Evolutionary conservation across 176 grass and related monocot species (phyloP), one percentile per base, ranked within the genome.

Genomic region (Leersia perrieri): DNA sequence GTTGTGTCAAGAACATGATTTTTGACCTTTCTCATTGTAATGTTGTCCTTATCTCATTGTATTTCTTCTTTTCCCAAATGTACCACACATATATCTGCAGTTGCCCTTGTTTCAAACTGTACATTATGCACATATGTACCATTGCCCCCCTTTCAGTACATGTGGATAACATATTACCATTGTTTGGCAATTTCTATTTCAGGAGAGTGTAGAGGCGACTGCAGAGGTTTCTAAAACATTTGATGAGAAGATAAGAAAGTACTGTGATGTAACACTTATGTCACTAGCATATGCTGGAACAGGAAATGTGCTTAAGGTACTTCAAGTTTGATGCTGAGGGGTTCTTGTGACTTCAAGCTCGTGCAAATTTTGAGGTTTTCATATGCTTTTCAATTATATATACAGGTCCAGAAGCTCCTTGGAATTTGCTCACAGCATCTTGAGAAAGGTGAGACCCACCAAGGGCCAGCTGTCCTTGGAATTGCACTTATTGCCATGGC

Each of bases 201-300:
- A 99, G 96, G 92, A 95, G 53, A 93, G 67, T 63, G 93, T 93
- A 20, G 96, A 95, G 69, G 96, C 96, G 49, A 99, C 92, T 0
- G 86, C 90, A 41, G 96, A 99, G 74, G 96, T 99, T 74, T 91
- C 90, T 27, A 99, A 99, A 84, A 95, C 92, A 82, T 95, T 99
- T 84, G 94, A 99, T 72, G 92, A 99, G 71, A 99, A 99, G 88
- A 99, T 99, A 63, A 89, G 87, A 69, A 99, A 99, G 87, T 95
- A 99, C n/a, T 91, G 90, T 90, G 92, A 99, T 53, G 92, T 95
- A 60, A 99, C 92, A 31, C 90, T 99, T 42, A 89, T 99, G 90
- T 95, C 96, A 22, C 74, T 99, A 80, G 96, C 96, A 68, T 95
- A 99, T 90, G 96, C 96, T 36, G 96, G 96, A 87, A 99, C 96